These are phyloP conservation scores for Fusarium continuum DNA, from an alignment of 2,329 filamentous ascomycete species.

Conservation along the genomic window DNA sequence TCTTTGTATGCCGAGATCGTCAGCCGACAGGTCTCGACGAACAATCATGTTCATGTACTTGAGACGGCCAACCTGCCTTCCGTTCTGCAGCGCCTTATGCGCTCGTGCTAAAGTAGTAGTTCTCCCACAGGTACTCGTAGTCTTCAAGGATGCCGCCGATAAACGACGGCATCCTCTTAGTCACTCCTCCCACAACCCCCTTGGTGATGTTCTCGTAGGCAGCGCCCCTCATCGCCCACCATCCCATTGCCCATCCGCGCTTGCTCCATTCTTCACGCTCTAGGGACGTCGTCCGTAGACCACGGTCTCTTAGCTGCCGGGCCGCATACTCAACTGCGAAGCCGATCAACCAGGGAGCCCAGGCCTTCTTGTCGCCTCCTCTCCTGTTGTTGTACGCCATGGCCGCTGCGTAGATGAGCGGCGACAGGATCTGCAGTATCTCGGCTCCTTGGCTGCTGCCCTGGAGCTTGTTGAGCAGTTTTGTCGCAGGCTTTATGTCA, in stretches of 20 bases:
- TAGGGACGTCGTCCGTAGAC: conserved; percentile 82
- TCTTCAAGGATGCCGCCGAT: conserved; percentile 89
- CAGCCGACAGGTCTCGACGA: conserved; percentile 4
- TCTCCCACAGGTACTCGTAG: conserved; percentile 98
- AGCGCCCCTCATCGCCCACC: conserved; percentile 97
- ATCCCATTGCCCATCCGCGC: conserved; percentile 88
- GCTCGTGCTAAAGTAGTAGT: conserved; percentile 87
- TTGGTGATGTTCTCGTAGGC: conserved; percentile 95
- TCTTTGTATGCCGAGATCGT: conserved; percentile 14
- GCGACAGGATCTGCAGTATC: conserved; percentile 89
- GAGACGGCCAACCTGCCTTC: conserved; percentile 2
- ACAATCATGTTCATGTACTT: conserved; percentile 10
- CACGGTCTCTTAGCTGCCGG: conserved; percentile 79
- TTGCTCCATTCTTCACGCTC: conserved; percentile 91
- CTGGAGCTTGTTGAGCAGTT: conserved; percentile 83
- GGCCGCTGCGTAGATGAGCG: conserved; percentile 84
- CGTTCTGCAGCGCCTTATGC: conserved; percentile 31
- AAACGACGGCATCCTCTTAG: conserved; percentile 80
- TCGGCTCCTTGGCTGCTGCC: conserved; percentile 82
- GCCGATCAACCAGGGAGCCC: conserved; percentile 92
- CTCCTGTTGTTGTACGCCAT: conserved; percentile 69
- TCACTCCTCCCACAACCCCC: conserved; percentile 75
- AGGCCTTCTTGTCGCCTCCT: conserved; percentile 73
- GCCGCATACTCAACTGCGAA: conserved; percentile 87
- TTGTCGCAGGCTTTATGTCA: conserved; percentile 91